Conservation (phyloP, 2,329 filamentous ascomycete species). For the Aureobasidium sp. region DNA sequence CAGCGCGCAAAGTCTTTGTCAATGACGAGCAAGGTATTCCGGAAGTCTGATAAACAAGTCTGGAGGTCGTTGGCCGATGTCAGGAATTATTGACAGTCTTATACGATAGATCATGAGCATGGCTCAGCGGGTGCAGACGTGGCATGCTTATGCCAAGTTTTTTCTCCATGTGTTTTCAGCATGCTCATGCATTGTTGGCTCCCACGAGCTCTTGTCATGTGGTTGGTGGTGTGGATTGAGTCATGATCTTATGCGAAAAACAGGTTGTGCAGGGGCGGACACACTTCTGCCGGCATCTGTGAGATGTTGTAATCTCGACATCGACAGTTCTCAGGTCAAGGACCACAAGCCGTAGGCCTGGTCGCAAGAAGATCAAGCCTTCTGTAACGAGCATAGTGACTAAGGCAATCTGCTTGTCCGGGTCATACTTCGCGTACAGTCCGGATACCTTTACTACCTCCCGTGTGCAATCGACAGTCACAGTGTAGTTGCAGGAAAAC, state of each 20-base stretch:
- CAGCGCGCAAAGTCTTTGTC: not conserved
- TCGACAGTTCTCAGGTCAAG: not conserved
- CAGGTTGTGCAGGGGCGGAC: not conserved
- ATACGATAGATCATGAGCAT: not conserved
- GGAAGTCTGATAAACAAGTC: not conserved
- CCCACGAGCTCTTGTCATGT: not conserved
- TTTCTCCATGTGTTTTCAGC: not conserved
- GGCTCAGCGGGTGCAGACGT: not conserved
- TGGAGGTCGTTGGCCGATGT: not conserved
- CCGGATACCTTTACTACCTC: not conserved
- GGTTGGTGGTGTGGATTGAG: not conserved
- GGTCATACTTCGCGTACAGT: not conserved
- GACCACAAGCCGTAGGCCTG: not conserved
- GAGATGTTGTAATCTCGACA: not conserved
- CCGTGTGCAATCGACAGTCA: too few relatives aligned
- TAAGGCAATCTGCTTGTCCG: not conserved
- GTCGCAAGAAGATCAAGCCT: not conserved
- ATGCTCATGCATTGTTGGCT: not conserved
- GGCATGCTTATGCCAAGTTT: not conserved
- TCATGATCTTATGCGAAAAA: not conserved
- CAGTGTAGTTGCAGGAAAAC: too few relatives aligned
- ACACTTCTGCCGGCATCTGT: not conserved
- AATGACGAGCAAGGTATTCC: too few relatives aligned
- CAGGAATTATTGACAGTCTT: not conserved
- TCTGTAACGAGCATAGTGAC: not conserved